Evolutionary conservation across 148 eudicot genomes (phyloP).

Genomic region (Beta vulgaris): DNA sequence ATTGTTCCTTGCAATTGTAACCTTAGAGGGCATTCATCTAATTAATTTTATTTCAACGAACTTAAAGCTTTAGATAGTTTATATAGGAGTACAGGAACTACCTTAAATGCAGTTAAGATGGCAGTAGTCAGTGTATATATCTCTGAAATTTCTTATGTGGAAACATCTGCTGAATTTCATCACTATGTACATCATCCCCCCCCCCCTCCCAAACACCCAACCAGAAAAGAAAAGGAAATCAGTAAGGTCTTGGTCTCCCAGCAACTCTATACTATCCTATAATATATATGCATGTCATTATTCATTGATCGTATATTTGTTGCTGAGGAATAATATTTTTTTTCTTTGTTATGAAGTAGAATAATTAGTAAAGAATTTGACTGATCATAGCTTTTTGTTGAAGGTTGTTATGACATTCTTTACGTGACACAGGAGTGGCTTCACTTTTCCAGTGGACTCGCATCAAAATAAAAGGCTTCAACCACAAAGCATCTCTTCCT

Average conservation of each 20-base stretch:
- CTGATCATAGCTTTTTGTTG: not conserved
- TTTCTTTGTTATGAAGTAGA: not conserved
- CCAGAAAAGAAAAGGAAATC: not conserved
- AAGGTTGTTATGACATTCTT: constrained; percentile 17
- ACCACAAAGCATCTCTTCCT: constrained; percentile 26
- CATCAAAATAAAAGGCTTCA: constrained; percentile 28
- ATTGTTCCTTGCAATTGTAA: not conserved
- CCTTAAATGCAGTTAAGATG: not conserved
- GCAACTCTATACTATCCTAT: no score
- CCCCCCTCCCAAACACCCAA: not conserved
- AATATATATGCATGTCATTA: no score
- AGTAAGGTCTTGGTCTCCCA: no score
- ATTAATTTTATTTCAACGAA: no score
- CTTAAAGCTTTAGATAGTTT: no score
- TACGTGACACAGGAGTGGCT: constrained; percentile 11
- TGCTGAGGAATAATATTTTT: not conserved
- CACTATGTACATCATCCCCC: no score
- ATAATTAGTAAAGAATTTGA: constrained; percentile 5
- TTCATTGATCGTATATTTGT: not conserved
- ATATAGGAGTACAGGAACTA: no score
- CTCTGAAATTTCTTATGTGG: no score
- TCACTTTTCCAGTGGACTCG: constrained; percentile 19
- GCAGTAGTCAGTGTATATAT: not conserved
- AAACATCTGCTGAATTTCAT: no score
- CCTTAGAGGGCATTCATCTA: no score